Percentiles rank a stretch among this genome's conserved stretches.
Evolutionary conservation across 441 rosid species (phyloP).

Genomic region (Gossypium trilobum): DNA sequence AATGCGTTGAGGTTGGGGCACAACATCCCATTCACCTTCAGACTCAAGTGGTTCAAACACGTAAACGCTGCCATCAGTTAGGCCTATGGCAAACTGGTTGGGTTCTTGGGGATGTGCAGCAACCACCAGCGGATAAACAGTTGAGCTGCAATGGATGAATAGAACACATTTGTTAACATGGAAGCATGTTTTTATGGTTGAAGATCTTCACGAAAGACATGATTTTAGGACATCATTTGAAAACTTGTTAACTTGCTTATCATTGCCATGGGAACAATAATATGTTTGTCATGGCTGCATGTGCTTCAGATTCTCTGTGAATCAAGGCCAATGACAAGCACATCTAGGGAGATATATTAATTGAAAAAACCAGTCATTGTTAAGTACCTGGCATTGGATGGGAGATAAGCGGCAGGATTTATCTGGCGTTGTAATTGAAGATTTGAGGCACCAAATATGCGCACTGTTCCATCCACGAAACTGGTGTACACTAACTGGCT

Average conservation of each 20-base stretch:
- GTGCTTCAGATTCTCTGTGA: background rate
- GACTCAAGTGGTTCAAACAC: conserved; percentile 60
- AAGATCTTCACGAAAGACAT: background rate
- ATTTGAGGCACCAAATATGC: conserved; percentile 28
- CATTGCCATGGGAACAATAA: background rate
- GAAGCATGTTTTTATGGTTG: background rate
- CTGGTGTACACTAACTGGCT: conserved; percentile 42
- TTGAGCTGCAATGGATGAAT: conserved; percentile 31
- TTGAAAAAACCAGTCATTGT: background rate
- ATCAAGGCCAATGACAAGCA: background rate
- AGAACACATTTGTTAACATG: background rate
- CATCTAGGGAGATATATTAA: background rate
- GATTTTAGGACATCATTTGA: background rate
- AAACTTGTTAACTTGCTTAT: background rate
- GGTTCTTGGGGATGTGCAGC: conserved; percentile 67
- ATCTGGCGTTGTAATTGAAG: conserved; percentile 41
- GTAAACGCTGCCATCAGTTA: conserved; percentile 45
- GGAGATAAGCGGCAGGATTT: conserved; percentile 37
- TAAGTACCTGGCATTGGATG: conserved; percentile 36
- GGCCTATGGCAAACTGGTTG: conserved; percentile 63
- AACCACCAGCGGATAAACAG: conserved; percentile 40
- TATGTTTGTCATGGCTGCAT: background rate
- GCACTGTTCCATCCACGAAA: conserved; percentile 41
- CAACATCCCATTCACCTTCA: conserved; percentile 45
- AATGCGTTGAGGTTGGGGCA: conserved; percentile 34